Percentiles rank a stretch among this genome's conserved stretches.
Conservation (phyloP, 305 asterid species). For the Fraxinus paxiana region DNA sequence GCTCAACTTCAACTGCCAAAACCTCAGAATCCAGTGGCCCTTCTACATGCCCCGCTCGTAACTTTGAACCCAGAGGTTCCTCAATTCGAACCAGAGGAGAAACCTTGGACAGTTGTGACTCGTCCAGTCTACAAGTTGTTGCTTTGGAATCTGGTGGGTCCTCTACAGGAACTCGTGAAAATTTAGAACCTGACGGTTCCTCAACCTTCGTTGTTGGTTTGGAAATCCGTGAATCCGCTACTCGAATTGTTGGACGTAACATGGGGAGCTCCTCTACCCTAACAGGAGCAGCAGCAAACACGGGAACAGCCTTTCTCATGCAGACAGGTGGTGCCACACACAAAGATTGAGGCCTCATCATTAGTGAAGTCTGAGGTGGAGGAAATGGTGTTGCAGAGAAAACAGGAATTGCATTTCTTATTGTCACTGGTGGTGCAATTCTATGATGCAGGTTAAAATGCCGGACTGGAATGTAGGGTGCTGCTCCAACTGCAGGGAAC, state of each 20-base stretch:
- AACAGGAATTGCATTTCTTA: slow-evolving; percentile 71
- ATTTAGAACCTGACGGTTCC: not conserved
- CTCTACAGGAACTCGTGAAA: not conserved
- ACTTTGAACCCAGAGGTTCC: slow-evolving; percentile 1
- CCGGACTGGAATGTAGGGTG: slow-evolving; percentile 81
- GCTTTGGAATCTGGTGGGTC: not conserved
- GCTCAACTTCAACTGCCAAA: slow-evolving; percentile 27
- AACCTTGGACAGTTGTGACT: not conserved
- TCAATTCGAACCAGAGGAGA: not conserved
- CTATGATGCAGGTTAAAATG: slow-evolving; percentile 63
- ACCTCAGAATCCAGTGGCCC: not conserved
- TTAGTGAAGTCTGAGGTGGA: slow-evolving; percentile 48
- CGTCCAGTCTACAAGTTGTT: not conserved
- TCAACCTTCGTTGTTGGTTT: not conserved
- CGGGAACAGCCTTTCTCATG: slow-evolving; percentile 62
- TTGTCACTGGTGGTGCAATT: slow-evolving; percentile 79
- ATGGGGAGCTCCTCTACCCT: slow-evolving; percentile 44
- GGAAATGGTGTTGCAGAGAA: slow-evolving; percentile 83
- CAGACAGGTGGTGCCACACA: slow-evolving; percentile 63
- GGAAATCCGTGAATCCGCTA: slow-evolving; percentile 14
- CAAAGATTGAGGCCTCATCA: slow-evolving; percentile 50
- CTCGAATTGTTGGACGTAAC: not conserved
- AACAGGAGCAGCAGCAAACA: slow-evolving; percentile 50
- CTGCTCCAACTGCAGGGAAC: slow-evolving; percentile 86
- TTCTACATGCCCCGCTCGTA: not conserved